A percentile compares a stretch with the other conserved stretches of the same genome.
Evolutionary conservation across 345 rosid genomes (phyloP).

Genomic region (Populus ilicifolia): DNA sequence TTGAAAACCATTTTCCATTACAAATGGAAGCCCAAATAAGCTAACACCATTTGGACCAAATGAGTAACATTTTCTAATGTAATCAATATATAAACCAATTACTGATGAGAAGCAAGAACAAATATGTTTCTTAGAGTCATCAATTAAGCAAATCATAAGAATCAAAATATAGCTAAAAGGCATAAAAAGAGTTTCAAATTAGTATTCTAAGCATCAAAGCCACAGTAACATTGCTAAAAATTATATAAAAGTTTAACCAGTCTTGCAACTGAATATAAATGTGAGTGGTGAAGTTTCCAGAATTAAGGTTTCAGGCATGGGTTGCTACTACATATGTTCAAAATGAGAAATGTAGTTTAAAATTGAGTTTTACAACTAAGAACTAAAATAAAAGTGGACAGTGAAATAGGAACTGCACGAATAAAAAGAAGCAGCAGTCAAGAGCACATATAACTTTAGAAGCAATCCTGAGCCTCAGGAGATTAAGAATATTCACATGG

Average conservation of each 20-base stretch:
- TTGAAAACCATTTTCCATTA: not conserved
- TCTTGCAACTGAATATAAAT: not conserved
- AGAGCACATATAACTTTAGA: not conserved
- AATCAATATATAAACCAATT: not conserved
- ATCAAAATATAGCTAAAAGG: not conserved
- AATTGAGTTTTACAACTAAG: not conserved
- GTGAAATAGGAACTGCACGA: not conserved
- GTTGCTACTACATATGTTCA: not conserved
- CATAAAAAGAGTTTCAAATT: not conserved
- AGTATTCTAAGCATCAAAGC: not conserved
- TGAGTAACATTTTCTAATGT: not conserved
- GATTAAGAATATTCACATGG: not conserved
- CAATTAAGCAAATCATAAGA: not conserved
- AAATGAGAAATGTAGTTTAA: not conserved
- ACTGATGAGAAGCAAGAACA: not conserved
- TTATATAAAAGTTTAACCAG: not conserved
- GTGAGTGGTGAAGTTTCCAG: not conserved
- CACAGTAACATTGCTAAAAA: not conserved
- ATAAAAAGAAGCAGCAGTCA: not conserved
- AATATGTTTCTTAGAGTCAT: not conserved
- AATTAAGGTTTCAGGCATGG: not conserved
- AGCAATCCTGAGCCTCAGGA: not conserved
- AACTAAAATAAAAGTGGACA: not conserved
- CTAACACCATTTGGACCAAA: not conserved
- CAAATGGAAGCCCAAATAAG: not conserved